Percentiles rank a stretch among this genome's conserved stretches.
phyloP scores from a whole-genome alignment of 179 eudicot genomes.

The Spergularia azorica region DNA sequence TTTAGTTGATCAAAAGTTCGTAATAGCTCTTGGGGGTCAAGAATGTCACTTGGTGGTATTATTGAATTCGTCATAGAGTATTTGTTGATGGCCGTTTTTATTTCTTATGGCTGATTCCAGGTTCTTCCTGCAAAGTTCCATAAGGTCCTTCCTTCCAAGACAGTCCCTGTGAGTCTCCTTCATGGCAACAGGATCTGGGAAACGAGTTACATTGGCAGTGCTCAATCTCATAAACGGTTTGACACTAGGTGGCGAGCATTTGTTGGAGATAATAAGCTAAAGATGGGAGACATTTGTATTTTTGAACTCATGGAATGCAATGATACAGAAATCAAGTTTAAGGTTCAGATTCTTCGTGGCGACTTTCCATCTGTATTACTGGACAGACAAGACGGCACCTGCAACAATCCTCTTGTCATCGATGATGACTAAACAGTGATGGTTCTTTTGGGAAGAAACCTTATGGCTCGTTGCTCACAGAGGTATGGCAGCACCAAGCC shows the following conservation, averaged over 20 bases:
- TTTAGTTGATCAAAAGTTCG: not conserved
- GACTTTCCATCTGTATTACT: constrained; percentile 38
- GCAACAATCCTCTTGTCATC: constrained; percentile 33
- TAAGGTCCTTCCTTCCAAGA: constrained; percentile 18
- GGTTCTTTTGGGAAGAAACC: not conserved
- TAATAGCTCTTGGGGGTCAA: not conserved
- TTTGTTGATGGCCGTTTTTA: not conserved
- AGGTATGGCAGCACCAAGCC: not conserved
- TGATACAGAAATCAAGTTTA: constrained; percentile 23
- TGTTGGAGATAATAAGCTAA: constrained; percentile 39
- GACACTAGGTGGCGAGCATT: constrained; percentile 36
- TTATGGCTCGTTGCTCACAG: not conserved
- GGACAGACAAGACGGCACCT: constrained; percentile 28
- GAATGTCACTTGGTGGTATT: no score
- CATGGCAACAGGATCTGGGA: constrained; percentile 39
- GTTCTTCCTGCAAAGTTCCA: constrained; percentile 24
- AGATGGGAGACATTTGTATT: constrained; percentile 48
- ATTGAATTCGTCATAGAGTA: not conserved
- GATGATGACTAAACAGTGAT: constrained; percentile 26
- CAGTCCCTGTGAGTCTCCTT: constrained; percentile 28
- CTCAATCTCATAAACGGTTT: constrained; percentile 10
- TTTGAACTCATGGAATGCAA: constrained; percentile 41
- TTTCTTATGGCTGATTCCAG: constrained; percentile 22
- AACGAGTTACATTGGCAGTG: constrained; percentile 18
- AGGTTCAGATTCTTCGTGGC: constrained; percentile 55